Percentiles rank a stretch among this genome's conserved stretches.
Evolutionary conservation across 768 basidiomycete genomes (phyloP).

Genomic region (Russula dissimulans): DNA sequence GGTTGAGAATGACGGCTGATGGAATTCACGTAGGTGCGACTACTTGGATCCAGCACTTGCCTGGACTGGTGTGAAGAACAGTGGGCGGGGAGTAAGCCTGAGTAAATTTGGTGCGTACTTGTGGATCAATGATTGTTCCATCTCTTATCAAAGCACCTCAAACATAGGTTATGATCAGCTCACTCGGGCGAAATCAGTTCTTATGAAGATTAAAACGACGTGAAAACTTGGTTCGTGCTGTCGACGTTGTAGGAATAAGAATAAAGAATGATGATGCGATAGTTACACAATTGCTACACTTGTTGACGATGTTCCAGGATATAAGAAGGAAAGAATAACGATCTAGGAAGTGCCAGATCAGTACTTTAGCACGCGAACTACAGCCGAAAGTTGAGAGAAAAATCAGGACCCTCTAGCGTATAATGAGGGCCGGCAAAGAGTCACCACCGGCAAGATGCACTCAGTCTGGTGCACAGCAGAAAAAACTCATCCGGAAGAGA

Average conservation of each 20-base stretch:
- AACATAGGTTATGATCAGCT: slow-evolving; percentile 78
- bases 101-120: slow-evolving; percentile 69
- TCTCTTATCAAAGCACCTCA: background rate
- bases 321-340: background rate
- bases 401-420: slow-evolving; percentile 20
- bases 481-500: slow-evolving; percentile 11
- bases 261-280: background rate
- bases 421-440: slow-evolving; percentile 12
- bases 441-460: slow-evolving; percentile 16
- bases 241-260: background rate
- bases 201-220: slow-evolving; percentile 68
- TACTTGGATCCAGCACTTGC: slow-evolving; percentile 85
- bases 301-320: background rate
- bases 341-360: background rate
- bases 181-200: slow-evolving; percentile 69
- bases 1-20: slow-evolving; percentile 4
- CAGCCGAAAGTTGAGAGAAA: background rate
- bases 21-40: slow-evolving; percentile 50
- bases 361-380: background rate
- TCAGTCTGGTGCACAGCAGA: slow-evolving; percentile 21
- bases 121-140: background rate
- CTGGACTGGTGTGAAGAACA: slow-evolving; percentile 93
- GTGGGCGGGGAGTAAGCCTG: slow-evolving; percentile 83
- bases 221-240: background rate
- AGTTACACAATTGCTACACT: background rate